Conservation (phyloP, 495 filamentous ascomycete species). For the Rusavskia elegans region DNA sequence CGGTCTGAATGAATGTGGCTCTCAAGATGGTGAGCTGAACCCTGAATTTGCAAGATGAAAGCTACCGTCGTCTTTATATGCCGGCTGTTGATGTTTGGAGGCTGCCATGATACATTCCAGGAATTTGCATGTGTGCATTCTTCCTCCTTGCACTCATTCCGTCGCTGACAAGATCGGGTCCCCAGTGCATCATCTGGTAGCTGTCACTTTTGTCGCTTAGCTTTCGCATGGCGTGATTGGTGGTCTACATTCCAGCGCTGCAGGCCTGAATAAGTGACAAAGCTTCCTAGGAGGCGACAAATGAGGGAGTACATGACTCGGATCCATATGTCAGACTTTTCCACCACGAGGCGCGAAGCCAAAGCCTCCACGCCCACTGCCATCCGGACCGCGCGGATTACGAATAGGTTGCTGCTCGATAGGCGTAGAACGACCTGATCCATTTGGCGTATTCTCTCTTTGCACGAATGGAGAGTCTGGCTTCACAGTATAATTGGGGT, state of each 20-base stretch:
- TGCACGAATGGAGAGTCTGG: slow-evolving; percentile 36
- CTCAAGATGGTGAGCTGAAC: no score
- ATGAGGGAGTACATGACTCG: no score
- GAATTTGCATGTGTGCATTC: no score
- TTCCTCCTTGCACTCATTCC: no score
- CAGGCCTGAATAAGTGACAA: no score
- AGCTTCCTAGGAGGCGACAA: no score
- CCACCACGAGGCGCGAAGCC: slow-evolving; percentile 39
- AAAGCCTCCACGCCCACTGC: slow-evolving; percentile 59
- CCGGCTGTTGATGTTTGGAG: no score
- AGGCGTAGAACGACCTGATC: slow-evolving; percentile 26
- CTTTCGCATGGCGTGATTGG: neutral
- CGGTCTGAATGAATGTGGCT: neutral
- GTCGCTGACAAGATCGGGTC: no score
- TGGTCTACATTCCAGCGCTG: neutral
- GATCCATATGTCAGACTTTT: no score
- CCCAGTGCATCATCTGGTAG: neutral
- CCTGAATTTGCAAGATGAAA: no score
- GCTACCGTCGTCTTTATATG: no score
- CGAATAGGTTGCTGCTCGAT: slow-evolving; percentile 43
- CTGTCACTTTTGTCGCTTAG: neutral
- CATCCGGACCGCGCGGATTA: slow-evolving; percentile 58
- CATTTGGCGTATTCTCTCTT: slow-evolving; percentile 18
- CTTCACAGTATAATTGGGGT: slow-evolving; percentile 53
- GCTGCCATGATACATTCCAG: no score